Conservation (phyloP, 1,284 basidiomycete species). For the Mycena citricolor region DNA sequence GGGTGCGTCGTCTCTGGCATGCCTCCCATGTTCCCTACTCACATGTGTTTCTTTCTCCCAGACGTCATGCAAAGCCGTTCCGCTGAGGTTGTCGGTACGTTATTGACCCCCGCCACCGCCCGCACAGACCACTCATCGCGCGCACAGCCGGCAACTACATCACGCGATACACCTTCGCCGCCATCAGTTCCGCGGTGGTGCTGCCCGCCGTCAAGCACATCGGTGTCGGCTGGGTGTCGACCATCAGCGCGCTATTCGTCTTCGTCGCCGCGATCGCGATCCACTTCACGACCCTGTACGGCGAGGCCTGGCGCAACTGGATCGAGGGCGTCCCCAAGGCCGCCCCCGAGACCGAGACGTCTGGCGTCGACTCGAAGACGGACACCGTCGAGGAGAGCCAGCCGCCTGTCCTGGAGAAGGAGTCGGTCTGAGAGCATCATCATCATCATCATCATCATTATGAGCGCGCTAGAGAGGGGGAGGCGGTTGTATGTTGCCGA, state of each 20-base stretch:
- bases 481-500: no score
- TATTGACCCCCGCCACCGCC: neutral
- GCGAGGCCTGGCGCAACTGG: constrained; percentile 17
- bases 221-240: constrained; percentile 22
- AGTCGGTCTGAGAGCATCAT: no score
- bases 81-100: constrained; percentile 19
- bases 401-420: no score
- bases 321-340: no score
- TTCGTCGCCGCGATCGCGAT: constrained; percentile 5
- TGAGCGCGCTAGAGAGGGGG: no score
- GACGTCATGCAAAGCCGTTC: constrained; percentile 23
- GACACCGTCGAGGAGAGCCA: no score
- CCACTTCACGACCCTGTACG: constrained; percentile 16
- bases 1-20: constrained; percentile 3
- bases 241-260: constrained; percentile 17
- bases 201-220: constrained; percentile 19
- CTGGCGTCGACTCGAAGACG: no score
- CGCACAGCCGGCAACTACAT: constrained; percentile 19
- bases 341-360: no score
- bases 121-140: neutral
- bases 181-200: constrained; percentile 18
- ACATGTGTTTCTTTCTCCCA: neutral
- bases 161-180: constrained; percentile 19
- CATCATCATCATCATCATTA: no score
- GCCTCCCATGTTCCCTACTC: neutral